Conservation (phyloP, 2,329 filamentous ascomycete species). For the Meredithiella fracta region DNA sequence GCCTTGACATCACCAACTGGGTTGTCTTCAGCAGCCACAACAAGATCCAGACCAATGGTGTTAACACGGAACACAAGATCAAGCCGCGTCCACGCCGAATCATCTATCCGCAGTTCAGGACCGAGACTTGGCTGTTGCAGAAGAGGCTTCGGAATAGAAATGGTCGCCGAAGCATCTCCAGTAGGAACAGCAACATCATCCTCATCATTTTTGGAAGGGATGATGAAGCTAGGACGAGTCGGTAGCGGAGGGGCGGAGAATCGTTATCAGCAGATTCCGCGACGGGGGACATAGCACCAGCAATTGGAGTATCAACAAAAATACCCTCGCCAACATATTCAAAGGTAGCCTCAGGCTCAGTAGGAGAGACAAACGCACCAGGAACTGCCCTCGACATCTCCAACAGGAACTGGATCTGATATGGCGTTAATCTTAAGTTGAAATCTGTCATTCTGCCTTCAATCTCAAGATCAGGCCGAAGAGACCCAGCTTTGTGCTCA, state of each 20-base stretch:
- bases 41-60: constrained; percentile 74
- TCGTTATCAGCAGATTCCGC: neutral
- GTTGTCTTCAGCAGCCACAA: constrained; percentile 56
- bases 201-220: neutral
- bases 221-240: neutral
- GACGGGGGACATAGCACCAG: too few relatives aligned
- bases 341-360: neutral
- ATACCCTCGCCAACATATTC: neutral
- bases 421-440: constrained; percentile 76
- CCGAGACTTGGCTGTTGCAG: constrained; percentile 24
- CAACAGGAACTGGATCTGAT: constrained; percentile 76
- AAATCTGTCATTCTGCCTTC: constrained; percentile 86
- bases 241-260: neutral
- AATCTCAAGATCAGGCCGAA: constrained; percentile 81
- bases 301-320: neutral
- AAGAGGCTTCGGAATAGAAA: constrained; percentile 19
- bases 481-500: constrained; percentile 60
- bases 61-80: constrained; percentile 82
- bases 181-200: constrained; percentile 6
- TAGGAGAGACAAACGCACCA: constrained; percentile 49
- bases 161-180: neutral
- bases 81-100: constrained; percentile 76
- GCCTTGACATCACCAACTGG: constrained; percentile 64
- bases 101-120: constrained; percentile 53
- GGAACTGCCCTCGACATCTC: constrained; percentile 80